Conservation (phyloP, 208 protist genomes). For the Crithidia acanthocephali region DNA sequence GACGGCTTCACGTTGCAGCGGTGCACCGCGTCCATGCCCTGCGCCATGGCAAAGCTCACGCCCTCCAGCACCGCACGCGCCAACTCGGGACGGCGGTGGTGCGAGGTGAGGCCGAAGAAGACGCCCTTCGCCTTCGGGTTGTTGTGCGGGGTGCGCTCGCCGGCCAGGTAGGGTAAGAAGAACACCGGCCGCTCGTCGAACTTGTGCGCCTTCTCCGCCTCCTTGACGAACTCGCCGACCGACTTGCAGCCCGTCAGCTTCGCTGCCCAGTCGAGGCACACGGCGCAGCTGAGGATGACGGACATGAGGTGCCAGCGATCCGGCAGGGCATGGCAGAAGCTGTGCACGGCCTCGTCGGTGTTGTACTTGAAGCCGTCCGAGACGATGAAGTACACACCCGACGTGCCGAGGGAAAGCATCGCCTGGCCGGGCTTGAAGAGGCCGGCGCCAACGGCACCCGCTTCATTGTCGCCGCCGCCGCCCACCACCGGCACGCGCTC, state of each 20-base stretch:
- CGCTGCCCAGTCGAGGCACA: slow-evolving; percentile 77
- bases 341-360: slow-evolving; percentile 79
- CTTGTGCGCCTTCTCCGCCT: slow-evolving; percentile 50
- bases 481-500: slow-evolving; percentile 58
- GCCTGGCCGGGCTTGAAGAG: slow-evolving; percentile 73
- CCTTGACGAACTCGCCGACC: slow-evolving; percentile 59
- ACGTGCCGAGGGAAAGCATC: slow-evolving; percentile 85
- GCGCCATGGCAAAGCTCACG: slow-evolving; percentile 73
- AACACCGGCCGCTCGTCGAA: slow-evolving; percentile 67
- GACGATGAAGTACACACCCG: slow-evolving; percentile 87
- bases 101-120: slow-evolving; percentile 77
- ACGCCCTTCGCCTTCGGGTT: slow-evolving; percentile 76
- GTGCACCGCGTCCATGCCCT: slow-evolving; percentile 81
- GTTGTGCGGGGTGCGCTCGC: slow-evolving; percentile 81
- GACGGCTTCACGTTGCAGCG: slow-evolving; percentile 62
- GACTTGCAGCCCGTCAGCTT: slow-evolving; percentile 65
- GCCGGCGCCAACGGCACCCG: slow-evolving; percentile 67
- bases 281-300: slow-evolving; percentile 80
- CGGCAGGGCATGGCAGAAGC: slow-evolving; percentile 83
- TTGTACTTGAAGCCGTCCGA: slow-evolving; percentile 77
- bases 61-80: slow-evolving; percentile 73
- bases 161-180: slow-evolving; percentile 77
- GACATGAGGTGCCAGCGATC: slow-evolving; percentile 81
- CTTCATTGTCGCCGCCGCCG: slow-evolving; percentile 80
- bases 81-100: slow-evolving; percentile 62